Evolutionary conservation across 164 flowering plant genomes (phyloP), one percentile per base, ranked within the genome.

Genomic region (Aristolochia californica): DNA sequence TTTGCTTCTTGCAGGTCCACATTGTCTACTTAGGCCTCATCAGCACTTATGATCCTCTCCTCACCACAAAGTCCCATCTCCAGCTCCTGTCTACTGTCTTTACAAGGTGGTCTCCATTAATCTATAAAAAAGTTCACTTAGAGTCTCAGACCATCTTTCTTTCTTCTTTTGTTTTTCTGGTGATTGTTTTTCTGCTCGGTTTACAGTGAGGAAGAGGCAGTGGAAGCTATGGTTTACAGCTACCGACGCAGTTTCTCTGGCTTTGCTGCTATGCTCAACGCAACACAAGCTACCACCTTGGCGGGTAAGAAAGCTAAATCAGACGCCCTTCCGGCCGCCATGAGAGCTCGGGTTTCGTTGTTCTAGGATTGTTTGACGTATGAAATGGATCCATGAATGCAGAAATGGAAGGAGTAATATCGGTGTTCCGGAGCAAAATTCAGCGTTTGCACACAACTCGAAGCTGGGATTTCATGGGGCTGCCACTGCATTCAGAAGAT

Each of bases 381-480:
- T 65, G 43, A 40, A 38, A 16, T 11, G 15, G 1, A 28, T 16
- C 2, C 11, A 14, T 13, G 40, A 24, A 59, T 69, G 78, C 83
- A 85, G 94, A 70, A 24, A 80, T 65, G 72, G 59, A 75, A 54
- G 84, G 70, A 53, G 89, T 86, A 18, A 62, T 83, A 63, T 77
- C 94, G 4, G 80, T 83, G 50, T 81, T 83, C 28, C 59, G 60
- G 66, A 83, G 94, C 77, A 70, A 48, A 51, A 67, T 30, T 15
- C 23, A 77, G 67, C 67, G 58, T 66, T 30, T 83, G 68, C 81
- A 81, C 61, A 86, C 94, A 0, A 83, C 94, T 8, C 76, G 94
- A 62, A 85, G 94, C 71, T 85, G 94, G 94, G 87, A 85, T 43
- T 85, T 85, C 68, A 51, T 83, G 75, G 94, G 87, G 7, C 85